Evolutionary conservation across 129 eudicot species (phyloP), one percentile per base, ranked within the genome.

Genomic region (Mikania micrantha): DNA sequence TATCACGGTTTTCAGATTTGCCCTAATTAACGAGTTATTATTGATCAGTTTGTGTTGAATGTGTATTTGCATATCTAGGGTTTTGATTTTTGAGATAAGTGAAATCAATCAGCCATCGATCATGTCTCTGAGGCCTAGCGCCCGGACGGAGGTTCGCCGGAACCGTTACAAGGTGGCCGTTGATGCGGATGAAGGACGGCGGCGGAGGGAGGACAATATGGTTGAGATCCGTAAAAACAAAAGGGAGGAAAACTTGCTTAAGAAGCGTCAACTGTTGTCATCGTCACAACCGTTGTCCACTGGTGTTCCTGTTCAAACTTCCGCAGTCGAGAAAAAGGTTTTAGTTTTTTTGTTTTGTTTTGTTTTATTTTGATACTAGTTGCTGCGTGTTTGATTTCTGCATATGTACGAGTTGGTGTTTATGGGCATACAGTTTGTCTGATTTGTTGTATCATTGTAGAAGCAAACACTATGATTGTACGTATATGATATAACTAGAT

Each of bases 191-290:
- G 95, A 88, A 59, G 90, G 95, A 0, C 71, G 95, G 48, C 78
- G 95, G 41, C 67, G 96, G 59, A 83, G 96, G 61, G 96, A 85
- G 72, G 90, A 89, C 47, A 83, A 83, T 47, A 83, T 89, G 96
- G 92, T 89, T 58, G 96, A 89, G 96, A 89, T 89, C 90, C 81
- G 90, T 56, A 89, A 89, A 73, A 89, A 68, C 57, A 79, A 70
- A 50, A 69, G 93, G 42, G 96, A 89, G 54, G 96, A 89, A 79
- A 89, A 77, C 66, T 82, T 89, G 57, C 76, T 74, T 41, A 88
- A 88, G 87, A 88, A 88, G 80, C 89, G 92, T 12, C 85, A 85
- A 71, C 84, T 81, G 10, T 52, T 78, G 40, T 83, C 80, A 44
- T 41, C 79, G 15, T 80, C 79, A 45, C 89, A 74, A 24, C 68